Evolutionary conservation across 106 monocot species (phyloP), one percentile per base, ranked within the genome.

Genomic region (Vanilla planifolia): DNA sequence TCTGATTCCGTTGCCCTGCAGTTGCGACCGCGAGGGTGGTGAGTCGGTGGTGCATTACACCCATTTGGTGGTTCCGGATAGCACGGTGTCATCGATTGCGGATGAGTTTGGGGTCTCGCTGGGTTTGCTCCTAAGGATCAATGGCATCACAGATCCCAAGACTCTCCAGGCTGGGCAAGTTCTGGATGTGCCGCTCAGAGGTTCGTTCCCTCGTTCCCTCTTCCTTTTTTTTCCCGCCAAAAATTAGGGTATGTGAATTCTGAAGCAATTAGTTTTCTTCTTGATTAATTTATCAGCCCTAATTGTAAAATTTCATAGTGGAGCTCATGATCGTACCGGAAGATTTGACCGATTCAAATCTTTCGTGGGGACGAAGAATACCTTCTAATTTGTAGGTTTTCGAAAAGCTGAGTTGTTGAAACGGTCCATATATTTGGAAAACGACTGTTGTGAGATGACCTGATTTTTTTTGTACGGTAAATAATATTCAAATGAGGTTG

Each of bases 1-100:
- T 39, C 36, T 64, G 85, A 75, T 93, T 28, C 93, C 93, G 26
- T 63, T 93, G 62, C 93, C 93, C 3, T 93, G 93, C 70, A 85
- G 88, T 69, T 93, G 93, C 43, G 93, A 85, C 59, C 55, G 53
- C 27, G 83, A 80, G 41, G 75, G 27, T 2, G 77, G 66, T 3
- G 24, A 23, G 6, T n/a, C 45, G 52, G 66, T 53, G 51, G 79
- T 88, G 65, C 93, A 93, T 46, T 68, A 67, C 19, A 85, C 71
- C 9, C 76, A 82, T 36, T 43, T 74, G 56, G 93, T 77, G 47
- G 60, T 6, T 35, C 4, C 60, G 14, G 85, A 82, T 60, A 82
- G 77, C 65, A 22, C 74, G 3, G 39, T 85, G 29, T 52, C 39
- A 19, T 66, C 21, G 22, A 93, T 93, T 27, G 88, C 79, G 40